Conservation (phyloP, 306 rosid genomes). For the Malus asiatica region DNA sequence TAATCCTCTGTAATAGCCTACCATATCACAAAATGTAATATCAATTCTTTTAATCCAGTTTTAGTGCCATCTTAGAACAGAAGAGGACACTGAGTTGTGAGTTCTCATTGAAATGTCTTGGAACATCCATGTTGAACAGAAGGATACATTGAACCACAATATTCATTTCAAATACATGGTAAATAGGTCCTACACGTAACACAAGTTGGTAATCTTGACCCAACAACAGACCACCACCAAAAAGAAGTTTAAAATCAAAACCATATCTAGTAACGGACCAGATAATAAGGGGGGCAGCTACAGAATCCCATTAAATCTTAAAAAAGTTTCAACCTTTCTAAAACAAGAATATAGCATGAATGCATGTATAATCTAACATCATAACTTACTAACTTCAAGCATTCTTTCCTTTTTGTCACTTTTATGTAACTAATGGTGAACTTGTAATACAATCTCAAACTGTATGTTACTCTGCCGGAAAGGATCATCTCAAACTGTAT, state of each 20-base stretch:
- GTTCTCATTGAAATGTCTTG: too few species aligned
- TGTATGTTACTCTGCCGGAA: not conserved
- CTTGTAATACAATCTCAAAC: not conserved
- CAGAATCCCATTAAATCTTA: not conserved
- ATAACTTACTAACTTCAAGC: not conserved
- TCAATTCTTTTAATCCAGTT: too few species aligned
- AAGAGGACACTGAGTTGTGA: too few species aligned
- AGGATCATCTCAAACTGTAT: not conserved
- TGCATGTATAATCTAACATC: not conserved
- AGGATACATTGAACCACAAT: too few species aligned
- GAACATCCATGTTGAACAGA: too few species aligned
- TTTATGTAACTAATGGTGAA: not conserved
- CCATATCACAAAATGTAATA: too few species aligned
- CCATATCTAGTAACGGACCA: not conserved
- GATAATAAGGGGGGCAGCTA: not conserved
- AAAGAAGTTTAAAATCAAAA: not conserved
- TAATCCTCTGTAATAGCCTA: too few species aligned
- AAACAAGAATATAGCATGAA: not conserved
- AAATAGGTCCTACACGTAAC: too few species aligned
- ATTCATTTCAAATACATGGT: too few species aligned
- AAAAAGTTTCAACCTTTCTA: not conserved
- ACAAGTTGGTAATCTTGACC: too few species aligned
- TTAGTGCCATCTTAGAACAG: too few species aligned
- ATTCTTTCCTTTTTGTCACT: not conserved
- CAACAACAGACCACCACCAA: too few species aligned